These are phyloP conservation scores for Podaxis mareebaensis DNA, from an alignment of 768 basidiomycete species.

Conservation along the genomic window DNA sequence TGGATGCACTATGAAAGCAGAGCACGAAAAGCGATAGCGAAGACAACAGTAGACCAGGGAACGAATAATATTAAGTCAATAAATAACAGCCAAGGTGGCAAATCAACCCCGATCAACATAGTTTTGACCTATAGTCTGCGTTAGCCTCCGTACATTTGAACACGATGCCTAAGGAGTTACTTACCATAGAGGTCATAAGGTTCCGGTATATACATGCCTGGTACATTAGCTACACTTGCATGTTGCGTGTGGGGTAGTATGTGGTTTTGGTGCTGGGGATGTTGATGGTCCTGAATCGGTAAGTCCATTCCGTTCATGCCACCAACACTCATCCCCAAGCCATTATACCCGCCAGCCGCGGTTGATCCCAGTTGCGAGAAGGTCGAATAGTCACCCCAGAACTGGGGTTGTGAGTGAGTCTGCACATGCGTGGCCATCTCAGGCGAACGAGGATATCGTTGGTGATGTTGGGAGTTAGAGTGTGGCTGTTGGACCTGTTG, in stretches of 20 bases:
- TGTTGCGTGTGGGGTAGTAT: slow-evolving; percentile 4
- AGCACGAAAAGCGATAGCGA: not conserved
- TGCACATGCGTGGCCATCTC: slow-evolving; percentile 6
- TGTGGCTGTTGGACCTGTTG: slow-evolving; percentile 1
- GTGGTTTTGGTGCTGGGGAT: slow-evolving; percentile 17
- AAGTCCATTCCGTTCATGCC: slow-evolving; percentile 23
- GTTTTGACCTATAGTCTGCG: not conserved
- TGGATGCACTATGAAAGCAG: not conserved
- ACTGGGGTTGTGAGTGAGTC: slow-evolving; percentile 46
- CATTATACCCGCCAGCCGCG: slow-evolving; percentile 24
- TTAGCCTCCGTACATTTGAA: not conserved
- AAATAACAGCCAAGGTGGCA: not conserved
- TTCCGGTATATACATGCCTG: slow-evolving; percentile 25
- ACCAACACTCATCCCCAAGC: slow-evolving; percentile 17
- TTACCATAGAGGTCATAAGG: slow-evolving; percentile 29
- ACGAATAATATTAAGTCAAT: slow-evolving; percentile 4
- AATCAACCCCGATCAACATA: slow-evolving; percentile 5
- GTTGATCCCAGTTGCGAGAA: slow-evolving; percentile 49
- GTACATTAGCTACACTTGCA: not conserved
- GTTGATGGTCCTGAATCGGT: slow-evolving; percentile 19
- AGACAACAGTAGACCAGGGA: not conserved
- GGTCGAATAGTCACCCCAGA: slow-evolving; percentile 56
- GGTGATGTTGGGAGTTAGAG: slow-evolving; percentile 11
- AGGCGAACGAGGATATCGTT: slow-evolving; percentile 7
- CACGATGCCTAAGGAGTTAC: not conserved